These are phyloP conservation scores for Stagonosporopsis vannaccii DNA, from an alignment of 2,329 filamentous ascomycete species.

Conservation along the genomic window DNA sequence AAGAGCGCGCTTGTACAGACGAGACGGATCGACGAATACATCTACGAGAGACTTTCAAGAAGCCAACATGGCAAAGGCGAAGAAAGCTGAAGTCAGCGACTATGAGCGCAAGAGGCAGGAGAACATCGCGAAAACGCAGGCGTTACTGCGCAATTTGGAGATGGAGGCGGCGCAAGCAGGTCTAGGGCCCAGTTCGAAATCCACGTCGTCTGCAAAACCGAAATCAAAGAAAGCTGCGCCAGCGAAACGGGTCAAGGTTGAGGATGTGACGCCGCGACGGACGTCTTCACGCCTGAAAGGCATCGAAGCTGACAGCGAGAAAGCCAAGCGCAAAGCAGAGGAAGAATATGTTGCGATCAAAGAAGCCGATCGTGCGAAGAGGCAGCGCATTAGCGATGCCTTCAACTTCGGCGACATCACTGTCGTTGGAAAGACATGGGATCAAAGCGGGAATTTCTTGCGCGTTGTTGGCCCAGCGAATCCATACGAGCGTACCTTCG, in stretches of 20 bases:
- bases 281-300: slow-evolving; percentile 69
- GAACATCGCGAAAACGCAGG: slow-evolving; percentile 87
- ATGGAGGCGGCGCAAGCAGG: slow-evolving; percentile 72
- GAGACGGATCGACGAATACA: background rate
- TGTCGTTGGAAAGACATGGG: slow-evolving; percentile 80
- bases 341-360: slow-evolving; percentile 65
- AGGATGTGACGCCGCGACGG: slow-evolving; percentile 62
- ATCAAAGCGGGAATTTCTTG: slow-evolving; percentile 71
- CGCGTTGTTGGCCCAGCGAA: slow-evolving; percentile 74
- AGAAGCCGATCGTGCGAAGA: slow-evolving; percentile 67
- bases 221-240: slow-evolving; percentile 52
- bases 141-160: slow-evolving; percentile 78
- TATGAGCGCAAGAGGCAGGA: slow-evolving; percentile 86
- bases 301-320: slow-evolving; percentile 71
- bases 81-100: slow-evolving; percentile 71
- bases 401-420: slow-evolving; percentile 79
- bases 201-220: slow-evolving; percentile 56
- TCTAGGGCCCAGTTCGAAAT: slow-evolving; percentile 65
- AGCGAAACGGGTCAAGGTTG: slow-evolving; percentile 64
- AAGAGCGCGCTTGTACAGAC: background rate
- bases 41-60: background rate
- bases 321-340: slow-evolving; percentile 72
- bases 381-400: slow-evolving; percentile 69
- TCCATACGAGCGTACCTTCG: slow-evolving; percentile 85
- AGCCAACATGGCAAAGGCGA: slow-evolving; percentile 43